Conservation (phyloP, 495 filamentous ascomycete genomes). For the Neurospora terricola region DNA sequence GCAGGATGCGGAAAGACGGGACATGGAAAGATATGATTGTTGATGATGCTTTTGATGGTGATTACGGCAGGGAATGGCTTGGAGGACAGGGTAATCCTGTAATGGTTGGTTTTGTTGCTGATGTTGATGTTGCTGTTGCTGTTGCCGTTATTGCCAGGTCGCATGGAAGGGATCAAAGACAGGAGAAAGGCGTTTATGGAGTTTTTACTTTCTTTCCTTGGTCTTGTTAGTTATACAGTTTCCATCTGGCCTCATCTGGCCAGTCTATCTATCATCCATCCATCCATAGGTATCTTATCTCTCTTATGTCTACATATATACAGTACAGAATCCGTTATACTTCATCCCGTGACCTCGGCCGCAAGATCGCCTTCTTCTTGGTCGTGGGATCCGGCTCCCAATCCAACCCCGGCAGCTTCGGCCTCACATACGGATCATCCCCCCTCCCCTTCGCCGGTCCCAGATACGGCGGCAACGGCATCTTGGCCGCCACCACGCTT, state of each 20-base stretch:
- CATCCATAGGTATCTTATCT: not conserved
- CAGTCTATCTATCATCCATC: not conserved
- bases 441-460: not conserved
- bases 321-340: not conserved
- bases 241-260: not conserved
- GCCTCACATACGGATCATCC: not conserved
- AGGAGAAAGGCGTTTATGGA: conserved; percentile 8
- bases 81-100: not conserved
- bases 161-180: not conserved
- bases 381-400: not conserved
- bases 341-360: not conserved
- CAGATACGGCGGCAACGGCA: not conserved
- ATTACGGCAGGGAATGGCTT: not conserved
- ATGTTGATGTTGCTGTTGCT: not conserved
- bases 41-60: not conserved
- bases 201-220: conserved; percentile 2
- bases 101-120: conserved; percentile 1
- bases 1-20: not conserved
- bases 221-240: conserved; percentile 2
- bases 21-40: not conserved
- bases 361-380: not conserved
- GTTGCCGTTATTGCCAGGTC: not conserved
- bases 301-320: not conserved
- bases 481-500: not conserved
- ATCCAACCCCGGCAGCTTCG: not conserved